These are phyloP conservation scores for Entrophospora sp. DNA, from an alignment of 192 early-diverging fungal species.

Conservation along the genomic window DNA sequence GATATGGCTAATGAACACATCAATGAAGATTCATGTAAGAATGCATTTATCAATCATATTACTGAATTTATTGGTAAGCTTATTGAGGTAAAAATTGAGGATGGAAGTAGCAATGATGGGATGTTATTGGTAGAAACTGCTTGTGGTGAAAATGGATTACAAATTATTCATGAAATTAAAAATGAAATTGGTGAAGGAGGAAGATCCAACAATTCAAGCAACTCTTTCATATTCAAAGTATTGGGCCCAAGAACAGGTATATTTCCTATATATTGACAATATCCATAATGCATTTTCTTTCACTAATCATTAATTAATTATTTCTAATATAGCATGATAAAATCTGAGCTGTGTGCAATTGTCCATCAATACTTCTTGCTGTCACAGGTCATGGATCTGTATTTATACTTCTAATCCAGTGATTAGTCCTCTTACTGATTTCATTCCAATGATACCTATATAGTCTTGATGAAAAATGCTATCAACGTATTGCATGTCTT, in stretches of 20 bases:
- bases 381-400: background rate
- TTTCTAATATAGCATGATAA: background rate
- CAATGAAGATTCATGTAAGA: background rate
- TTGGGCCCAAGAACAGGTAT: background rate
- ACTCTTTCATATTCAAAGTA: conserved; percentile 1
- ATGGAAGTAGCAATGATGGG: background rate
- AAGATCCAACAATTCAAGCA: background rate
- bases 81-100: background rate
- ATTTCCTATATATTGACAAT: background rate
- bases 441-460: background rate
- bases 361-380: too few relatives aligned
- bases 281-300: too few relatives aligned
- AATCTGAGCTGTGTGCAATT: too few relatives aligned
- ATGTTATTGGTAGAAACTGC: background rate
- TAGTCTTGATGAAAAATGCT: background rate
- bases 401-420: background rate
- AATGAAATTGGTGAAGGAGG: background rate
- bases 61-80: background rate
- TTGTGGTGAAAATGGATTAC: background rate
- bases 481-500: background rate
- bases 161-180: background rate
- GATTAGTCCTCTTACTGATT: background rate
- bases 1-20: background rate
- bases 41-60: background rate
- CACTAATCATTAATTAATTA: too few relatives aligned